phyloP scores from a whole-genome alignment of 495 filamentous ascomycete species.

The Articulospora tetracladia region DNA sequence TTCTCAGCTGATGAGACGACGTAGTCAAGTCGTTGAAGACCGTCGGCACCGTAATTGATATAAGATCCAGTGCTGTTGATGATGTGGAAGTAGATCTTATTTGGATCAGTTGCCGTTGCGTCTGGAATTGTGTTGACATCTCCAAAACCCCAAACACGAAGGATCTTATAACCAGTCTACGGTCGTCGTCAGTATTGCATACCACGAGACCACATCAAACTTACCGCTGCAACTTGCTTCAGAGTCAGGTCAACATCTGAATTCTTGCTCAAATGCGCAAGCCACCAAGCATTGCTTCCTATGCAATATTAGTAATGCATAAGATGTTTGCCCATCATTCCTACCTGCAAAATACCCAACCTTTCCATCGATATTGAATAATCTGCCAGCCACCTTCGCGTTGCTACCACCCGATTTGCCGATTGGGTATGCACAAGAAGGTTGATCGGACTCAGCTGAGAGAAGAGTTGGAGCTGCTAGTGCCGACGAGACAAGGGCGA shows the following conservation, averaged over 20 bases:
- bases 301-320: slow-evolving; percentile 1
- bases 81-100: slow-evolving; percentile 31
- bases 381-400: slow-evolving; percentile 32
- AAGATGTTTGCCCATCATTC: too few relatives aligned
- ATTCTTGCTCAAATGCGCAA: slow-evolving; percentile 45
- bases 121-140: slow-evolving; percentile 41
- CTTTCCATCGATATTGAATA: slow-evolving; percentile 49
- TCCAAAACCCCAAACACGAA: slow-evolving; percentile 55
- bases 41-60: slow-evolving; percentile 46
- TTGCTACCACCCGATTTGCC: slow-evolving; percentile 19
- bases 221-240: slow-evolving; percentile 29
- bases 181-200: neutral
- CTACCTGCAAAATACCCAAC: slow-evolving; percentile 31
- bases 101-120: slow-evolving; percentile 21
- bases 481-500: neutral
- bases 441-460: neutral
- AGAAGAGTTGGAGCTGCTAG: slow-evolving; percentile 2
- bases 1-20: slow-evolving; percentile 51
- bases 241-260: slow-evolving; percentile 45
- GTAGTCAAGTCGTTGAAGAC: slow-evolving; percentile 59
- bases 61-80: slow-evolving; percentile 30
- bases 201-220: neutral
- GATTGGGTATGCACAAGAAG: slow-evolving; percentile 17
- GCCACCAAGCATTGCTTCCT: slow-evolving; percentile 58
- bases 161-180: slow-evolving; percentile 44